These are phyloP conservation scores for Grosmannia penicillata DNA, from an alignment of 2,329 filamentous ascomycete genomes.

Conservation along the genomic window DNA sequence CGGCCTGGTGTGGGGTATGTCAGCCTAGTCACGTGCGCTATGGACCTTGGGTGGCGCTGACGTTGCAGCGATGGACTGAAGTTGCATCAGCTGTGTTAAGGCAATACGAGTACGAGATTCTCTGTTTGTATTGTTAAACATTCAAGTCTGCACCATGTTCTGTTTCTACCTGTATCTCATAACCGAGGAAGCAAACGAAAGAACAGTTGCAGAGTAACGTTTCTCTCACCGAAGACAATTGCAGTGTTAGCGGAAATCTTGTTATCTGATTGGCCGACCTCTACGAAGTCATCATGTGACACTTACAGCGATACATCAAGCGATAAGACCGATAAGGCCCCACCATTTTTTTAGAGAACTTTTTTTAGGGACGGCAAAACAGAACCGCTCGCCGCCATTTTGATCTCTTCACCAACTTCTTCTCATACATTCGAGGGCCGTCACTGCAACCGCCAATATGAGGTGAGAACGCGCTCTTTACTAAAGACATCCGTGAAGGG, in stretches of 20 bases:
- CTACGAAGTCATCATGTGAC: neutral
- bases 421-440: neutral
- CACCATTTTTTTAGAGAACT: slow-evolving; percentile 8
- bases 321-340: slow-evolving; percentile 11
- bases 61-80: too few relatives aligned
- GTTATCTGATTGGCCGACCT: neutral
- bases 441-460: slow-evolving; percentile 5
- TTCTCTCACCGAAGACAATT: too few relatives aligned
- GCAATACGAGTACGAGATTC: too few relatives aligned
- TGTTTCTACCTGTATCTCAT: too few relatives aligned
- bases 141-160: too few relatives aligned
- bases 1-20: too few relatives aligned
- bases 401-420: neutral
- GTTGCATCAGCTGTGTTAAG: too few relatives aligned
- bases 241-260: neutral
- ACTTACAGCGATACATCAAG: slow-evolving; percentile 2
- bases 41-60: too few relatives aligned
- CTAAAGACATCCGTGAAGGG: neutral
- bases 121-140: too few relatives aligned
- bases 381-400: slow-evolving; percentile 8
- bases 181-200: too few relatives aligned
- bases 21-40: too few relatives aligned
- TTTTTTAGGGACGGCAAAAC: slow-evolving; percentile 7
- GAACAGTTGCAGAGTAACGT: too few relatives aligned
- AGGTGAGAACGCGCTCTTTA: neutral